Percentiles rank a stretch among this genome's conserved stretches.
Evolutionary conservation across 2,329 filamentous ascomycete genomes (phyloP).

Genomic region (Pseudocercospora crystallina): DNA sequence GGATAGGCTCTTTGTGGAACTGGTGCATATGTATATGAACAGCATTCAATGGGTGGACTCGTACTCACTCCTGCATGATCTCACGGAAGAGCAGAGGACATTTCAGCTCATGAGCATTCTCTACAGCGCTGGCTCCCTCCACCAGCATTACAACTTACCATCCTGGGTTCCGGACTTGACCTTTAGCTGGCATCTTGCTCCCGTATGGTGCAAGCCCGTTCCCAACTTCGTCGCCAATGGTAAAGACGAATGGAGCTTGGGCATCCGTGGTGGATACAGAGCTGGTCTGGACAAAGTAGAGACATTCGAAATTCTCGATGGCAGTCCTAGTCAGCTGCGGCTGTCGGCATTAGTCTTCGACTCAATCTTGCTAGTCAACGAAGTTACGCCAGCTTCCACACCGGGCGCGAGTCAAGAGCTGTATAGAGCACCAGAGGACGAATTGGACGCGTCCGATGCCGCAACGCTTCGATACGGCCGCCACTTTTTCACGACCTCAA

Average conservation of each 20-base stretch:
- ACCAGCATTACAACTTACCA: conserved; percentile 31
- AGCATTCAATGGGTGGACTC: conserved; percentile 26
- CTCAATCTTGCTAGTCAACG: conserved; percentile 22
- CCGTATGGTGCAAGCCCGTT: conserved; percentile 28
- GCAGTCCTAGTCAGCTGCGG: conserved; percentile 20
- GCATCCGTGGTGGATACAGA: conserved; percentile 27
- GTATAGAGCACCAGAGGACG: conserved; percentile 9
- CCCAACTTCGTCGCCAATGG: conserved; percentile 24
- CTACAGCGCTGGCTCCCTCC: conserved; percentile 32
- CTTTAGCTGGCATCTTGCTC: conserved; percentile 30
- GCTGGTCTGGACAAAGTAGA: conserved; percentile 28
- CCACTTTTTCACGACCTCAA: conserved; percentile 27
- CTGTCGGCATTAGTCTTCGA: conserved; percentile 31
- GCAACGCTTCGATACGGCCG: conserved; percentile 29
- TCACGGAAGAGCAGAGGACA: conserved; percentile 26
- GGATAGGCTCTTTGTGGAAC: conserved; percentile 28
- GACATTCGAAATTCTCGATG: conserved; percentile 29
- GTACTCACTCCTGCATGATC: conserved; percentile 25
- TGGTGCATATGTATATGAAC: conserved; percentile 30
- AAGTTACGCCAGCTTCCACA: conserved; percentile 27
- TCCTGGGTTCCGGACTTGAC: conserved; percentile 39
- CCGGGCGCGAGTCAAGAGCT: conserved; percentile 19
- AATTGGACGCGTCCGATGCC: conserved; percentile 10
- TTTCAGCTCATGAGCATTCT: conserved; percentile 33
- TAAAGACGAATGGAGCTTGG: conserved; percentile 28